Evolutionary conservation across 2,329 filamentous ascomycete species (phyloP), one percentile per base, ranked within the genome.

Genomic region (Drechslerella coelobrocha): DNA sequence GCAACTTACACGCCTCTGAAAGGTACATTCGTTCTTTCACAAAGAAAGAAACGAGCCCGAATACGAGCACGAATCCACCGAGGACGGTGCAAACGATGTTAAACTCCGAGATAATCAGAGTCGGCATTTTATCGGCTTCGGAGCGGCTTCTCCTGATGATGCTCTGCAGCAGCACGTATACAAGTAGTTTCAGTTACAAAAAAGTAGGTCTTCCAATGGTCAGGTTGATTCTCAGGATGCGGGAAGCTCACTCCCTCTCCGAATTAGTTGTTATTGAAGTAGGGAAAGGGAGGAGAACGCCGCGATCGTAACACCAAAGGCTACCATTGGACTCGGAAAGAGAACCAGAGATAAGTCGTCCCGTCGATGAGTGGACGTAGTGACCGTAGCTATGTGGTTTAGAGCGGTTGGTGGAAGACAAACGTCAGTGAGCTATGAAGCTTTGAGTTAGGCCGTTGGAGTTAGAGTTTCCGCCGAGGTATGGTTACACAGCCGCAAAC

Each of bases 1-100:
- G 21, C 24, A 82, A 93, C 91, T 8, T 69, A 82, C 65, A 37
- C 57, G 92, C 90, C 84, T 97, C 92, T 0, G 91, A 96, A 0
- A 97, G 84, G 78, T 96, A 96, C 77, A 90, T 93, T 65, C 87
- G 89, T 80, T 96, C 92, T 77, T 97, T 96, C 77, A 90, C 84
- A 17, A 96, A 84, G 77, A 92, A 96, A 0, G 91, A 96, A 0
- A 97, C 91, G 45, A 97, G 81, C 2, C 91, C 92, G 76, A 96
- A 97, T n/a, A 95, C 75, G 0, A 90, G 91, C 72, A 97, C 87
- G 80, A 95, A 97, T 1, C 90, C 92, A 12, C 92, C 92, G 10
- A 89, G 80, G 6, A 90, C 85, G 57, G 89, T 88, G 77, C 90
- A 87, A 60, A 92, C 85, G 73, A 94, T 89, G 79, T 96, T 95